Evolutionary conservation across 2,329 filamentous ascomycete genomes (phyloP), one percentile per base, ranked within the genome.

Genomic region (Aspergillus terreus): DNA sequence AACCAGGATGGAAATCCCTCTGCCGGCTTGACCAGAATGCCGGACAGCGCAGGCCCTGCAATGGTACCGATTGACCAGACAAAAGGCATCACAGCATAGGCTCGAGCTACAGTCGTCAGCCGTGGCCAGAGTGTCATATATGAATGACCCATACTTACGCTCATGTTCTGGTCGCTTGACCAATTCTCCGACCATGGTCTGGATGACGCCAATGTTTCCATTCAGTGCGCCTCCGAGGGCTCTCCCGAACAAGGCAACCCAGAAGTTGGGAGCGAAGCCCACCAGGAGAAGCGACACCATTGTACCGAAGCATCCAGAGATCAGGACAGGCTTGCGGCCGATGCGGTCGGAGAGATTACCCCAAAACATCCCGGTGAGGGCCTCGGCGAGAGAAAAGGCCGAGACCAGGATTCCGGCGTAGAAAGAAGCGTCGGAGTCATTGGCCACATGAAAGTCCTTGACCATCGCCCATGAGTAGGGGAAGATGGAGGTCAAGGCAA

Each of bases 1-100:
- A 96, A 94, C 1, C 82, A 42, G 23, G 78, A 73, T 17, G 92
- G 91, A 69, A 88, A 95, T 17, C 84, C 84, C 33, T 82, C 76
- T 55, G 85, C 81, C 23, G 92, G 92, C 58, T 90, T 85, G 53
- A 91, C 88, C 67, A 96, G 90, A 50, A 87, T 83, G 32, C 92
- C 92, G 53, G 35, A 38, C 35, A 38, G 15, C 6, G 35, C 68
- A 58, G 92, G 88, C 0, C 92, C 92, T 48, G 95, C 79, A 57
- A 96, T 95, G 9, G 90, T 95, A 21, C 92, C 92, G 47, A 96
- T 85, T 44, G 82, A 87, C 91, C 92, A 96, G 6, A 96, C 87
- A 65, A 96, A 96, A 0, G 92, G 92, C 90, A 96, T 95, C 42
- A 96, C 83, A 2, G 90, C 85, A 69, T 92, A 96, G 25, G 92